phyloP scores from a whole-genome alignment of 257 asterid genomes.

The Solanum dulcamara region DNA sequence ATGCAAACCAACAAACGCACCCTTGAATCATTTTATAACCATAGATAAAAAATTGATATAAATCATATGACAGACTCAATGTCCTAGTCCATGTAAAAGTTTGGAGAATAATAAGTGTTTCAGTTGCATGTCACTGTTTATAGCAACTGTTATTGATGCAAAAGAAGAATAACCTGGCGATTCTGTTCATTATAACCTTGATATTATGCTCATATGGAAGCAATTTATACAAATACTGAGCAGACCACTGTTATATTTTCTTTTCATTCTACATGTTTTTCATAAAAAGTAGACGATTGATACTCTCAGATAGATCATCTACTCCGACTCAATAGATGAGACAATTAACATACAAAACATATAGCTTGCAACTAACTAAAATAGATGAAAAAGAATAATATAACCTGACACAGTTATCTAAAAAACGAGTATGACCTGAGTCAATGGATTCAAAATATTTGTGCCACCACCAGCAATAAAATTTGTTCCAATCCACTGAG shows the following conservation, averaged over 20 bases:
- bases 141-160: not conserved
- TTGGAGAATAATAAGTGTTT: not conserved
- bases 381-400: not conserved
- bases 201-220: not conserved
- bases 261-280: not conserved
- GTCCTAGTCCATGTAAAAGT: too few species aligned
- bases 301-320: not conserved
- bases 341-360: not conserved
- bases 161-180: not conserved
- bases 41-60: not conserved
- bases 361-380: not conserved
- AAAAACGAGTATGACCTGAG: slow-evolving; percentile 15
- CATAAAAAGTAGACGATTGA: not conserved
- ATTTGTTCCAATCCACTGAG: slow-evolving; percentile 29
- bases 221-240: not conserved
- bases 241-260: not conserved
- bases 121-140: not conserved
- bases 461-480: slow-evolving; percentile 33
- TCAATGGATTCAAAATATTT: slow-evolving; percentile 20
- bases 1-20: not conserved
- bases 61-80: not conserved
- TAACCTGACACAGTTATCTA: not conserved
- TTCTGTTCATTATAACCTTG: not conserved
- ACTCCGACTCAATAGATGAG: not conserved
- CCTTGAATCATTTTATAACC: not conserved